Conservation (phyloP, 441 rosid species). For the Croton laevigatus region DNA sequence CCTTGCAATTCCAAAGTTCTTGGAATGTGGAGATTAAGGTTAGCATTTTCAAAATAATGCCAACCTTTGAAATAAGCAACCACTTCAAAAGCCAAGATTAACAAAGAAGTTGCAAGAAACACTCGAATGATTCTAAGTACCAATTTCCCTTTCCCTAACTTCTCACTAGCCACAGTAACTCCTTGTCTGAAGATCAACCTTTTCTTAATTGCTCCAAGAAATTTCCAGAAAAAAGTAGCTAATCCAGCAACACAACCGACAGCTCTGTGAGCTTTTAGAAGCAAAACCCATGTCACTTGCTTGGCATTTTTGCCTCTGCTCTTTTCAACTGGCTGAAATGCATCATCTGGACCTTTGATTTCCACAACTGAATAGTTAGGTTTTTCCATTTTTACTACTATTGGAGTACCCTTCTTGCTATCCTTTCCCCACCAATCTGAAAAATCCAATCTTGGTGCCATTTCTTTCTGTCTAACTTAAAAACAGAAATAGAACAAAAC, state of each 20-base stretch:
- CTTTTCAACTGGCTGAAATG: conserved; percentile 78
- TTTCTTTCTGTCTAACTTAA: conserved; percentile 20
- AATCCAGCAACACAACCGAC: conserved; percentile 82
- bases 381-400: conserved; percentile 83
- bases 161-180: conserved; percentile 58
- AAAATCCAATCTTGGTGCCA: conserved; percentile 72
- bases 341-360: conserved; percentile 80
- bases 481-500: conserved; percentile 5
- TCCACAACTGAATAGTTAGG: conserved; percentile 80
- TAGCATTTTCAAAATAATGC: conserved; percentile 59
- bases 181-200: conserved; percentile 63
- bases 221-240: conserved; percentile 69
- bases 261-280: conserved; percentile 84
- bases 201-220: conserved; percentile 72
- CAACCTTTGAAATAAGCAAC: conserved; percentile 78
- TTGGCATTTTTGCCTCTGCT: conserved; percentile 82
- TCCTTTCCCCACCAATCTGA: conserved; percentile 69
- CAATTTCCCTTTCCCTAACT: conserved; percentile 59
- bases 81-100: conserved; percentile 60
- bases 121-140: conserved; percentile 55
- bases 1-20: conserved; percentile 50
- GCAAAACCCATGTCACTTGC: conserved; percentile 89
- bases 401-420: conserved; percentile 69
- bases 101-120: conserved; percentile 48
- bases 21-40: conserved; percentile 47